Conservation (phyloP, 768 basidiomycete species). For the Pisolithus tinctorius region DNA sequence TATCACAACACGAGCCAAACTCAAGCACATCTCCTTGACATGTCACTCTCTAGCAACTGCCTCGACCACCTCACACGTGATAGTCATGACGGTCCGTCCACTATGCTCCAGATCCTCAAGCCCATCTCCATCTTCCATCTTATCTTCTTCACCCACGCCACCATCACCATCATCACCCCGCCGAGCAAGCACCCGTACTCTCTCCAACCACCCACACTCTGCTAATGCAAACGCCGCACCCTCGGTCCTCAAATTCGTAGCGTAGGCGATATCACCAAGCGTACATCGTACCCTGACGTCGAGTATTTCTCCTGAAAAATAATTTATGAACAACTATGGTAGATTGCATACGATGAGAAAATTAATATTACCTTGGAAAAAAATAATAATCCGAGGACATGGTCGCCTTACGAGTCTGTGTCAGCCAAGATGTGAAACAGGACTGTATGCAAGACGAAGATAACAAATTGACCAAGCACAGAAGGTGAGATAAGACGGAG, state of each 20-base stretch:
- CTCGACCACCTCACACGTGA: constrained; percentile 64
- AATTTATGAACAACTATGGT: background rate
- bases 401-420: constrained; percentile 68
- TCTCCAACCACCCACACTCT: constrained; percentile 74
- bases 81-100: constrained; percentile 34
- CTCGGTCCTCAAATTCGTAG: constrained; percentile 75
- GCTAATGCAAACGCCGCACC: constrained; percentile 87
- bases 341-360: constrained; percentile 1
- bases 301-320: constrained; percentile 76
- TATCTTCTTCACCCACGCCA: background rate
- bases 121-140: background rate
- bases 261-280: constrained; percentile 69
- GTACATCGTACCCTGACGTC: constrained; percentile 62
- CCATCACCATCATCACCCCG: constrained; percentile 15
- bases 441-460: constrained; percentile 33
- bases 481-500: background rate
- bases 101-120: background rate
- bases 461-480: background rate
- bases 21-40: constrained; percentile 67
- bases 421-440: constrained; percentile 92
- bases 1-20: constrained; percentile 47
- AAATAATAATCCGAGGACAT: constrained; percentile 70
- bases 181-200: constrained; percentile 28
- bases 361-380: constrained; percentile 48
- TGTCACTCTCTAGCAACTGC: constrained; percentile 57